Base-by-base conservation (phyloP, 805 yeast genomes). In the Saccharomyces kudriavzevii region DNA sequence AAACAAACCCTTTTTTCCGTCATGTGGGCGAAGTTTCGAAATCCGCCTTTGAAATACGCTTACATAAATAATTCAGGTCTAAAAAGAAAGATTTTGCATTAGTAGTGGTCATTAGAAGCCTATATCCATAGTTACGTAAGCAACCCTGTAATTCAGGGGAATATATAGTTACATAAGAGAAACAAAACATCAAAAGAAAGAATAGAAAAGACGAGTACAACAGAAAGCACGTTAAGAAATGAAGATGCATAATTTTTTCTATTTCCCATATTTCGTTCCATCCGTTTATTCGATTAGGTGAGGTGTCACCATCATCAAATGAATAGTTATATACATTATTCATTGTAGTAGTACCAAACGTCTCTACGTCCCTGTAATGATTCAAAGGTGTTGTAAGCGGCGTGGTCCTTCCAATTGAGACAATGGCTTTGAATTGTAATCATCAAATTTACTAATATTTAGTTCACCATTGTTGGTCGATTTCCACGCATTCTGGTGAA, bases 321-420 rank as follows among this genome's bases (percentile, higher is more conserved):
- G 65, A 53, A 40, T 62, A 65, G 43, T 62, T 66, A 49, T 63
- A 63, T 13, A 66, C 64, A 49, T 66, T 68, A 53, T 66, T 68
- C 67, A 66, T 64, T 3, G 70, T 66, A 3, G 70, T 66, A 1
- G 70, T 66, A 47, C 64, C 63, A 45, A 64, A 66, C 51, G 60
- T 55, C 10, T 60, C 58, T n/a, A 66, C 51, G 60, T 55, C 10
- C 61, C 58, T n/a, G 57, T 56, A 2, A 60, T 54, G 20, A 52
- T 49, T 5, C 61, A 11, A 61, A 48, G 8, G 59, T 52, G 47
- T 57, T 62, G 14, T 51, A 49, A 17, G 64, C 58, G 28, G 60
- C 52, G 45, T 54, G 59, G 29, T 61, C 65, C 11, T 49, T 53
- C 62, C 63, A 59, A 1, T 31, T 29, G 14, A 20, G 10, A 14